Percentiles rank a stretch among this genome's conserved stretches.
phyloP scores from a whole-genome alignment of 2,329 filamentous ascomycete species.

The Scleromitrula shiraiana region DNA sequence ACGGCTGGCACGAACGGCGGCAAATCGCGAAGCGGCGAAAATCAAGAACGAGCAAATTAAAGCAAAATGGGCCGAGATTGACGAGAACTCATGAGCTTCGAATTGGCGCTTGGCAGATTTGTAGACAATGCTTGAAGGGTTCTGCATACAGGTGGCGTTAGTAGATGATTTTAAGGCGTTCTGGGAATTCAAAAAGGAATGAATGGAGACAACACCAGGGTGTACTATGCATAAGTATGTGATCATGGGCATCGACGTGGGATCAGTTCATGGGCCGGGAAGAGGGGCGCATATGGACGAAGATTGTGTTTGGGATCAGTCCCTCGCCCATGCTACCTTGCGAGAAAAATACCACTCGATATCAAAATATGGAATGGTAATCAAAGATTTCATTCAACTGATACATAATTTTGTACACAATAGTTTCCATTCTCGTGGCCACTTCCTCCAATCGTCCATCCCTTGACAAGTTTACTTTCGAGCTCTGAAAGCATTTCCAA shows the following conservation, averaged over 20 bases:
- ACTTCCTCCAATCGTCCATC: background rate
- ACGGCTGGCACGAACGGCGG: slow-evolving; percentile 66
- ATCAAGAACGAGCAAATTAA: slow-evolving; percentile 66
- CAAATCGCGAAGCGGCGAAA: slow-evolving; percentile 65
- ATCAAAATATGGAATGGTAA: too few species aligned
- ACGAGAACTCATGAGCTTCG: slow-evolving; percentile 51
- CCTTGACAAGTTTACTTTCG: slow-evolving; percentile 29
- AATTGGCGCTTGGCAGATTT: background rate
- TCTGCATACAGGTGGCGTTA: background rate
- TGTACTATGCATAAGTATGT: too few species aligned
- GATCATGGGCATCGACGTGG: too few species aligned
- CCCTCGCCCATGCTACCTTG: too few species aligned
- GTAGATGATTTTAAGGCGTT: background rate
- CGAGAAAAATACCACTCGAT: too few species aligned
- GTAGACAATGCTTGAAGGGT: background rate
- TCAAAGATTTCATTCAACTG: too few species aligned
- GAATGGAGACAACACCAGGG: too few species aligned
- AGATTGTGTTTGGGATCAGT: too few species aligned
- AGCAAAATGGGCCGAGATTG: slow-evolving; percentile 71
- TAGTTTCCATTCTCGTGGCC: background rate
- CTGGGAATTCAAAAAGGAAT: background rate
- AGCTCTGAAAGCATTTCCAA: slow-evolving; percentile 57
- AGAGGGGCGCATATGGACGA: too few species aligned
- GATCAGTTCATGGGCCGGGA: too few species aligned
- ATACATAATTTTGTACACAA: too few species aligned